Percentiles rank a stretch among this genome's conserved stretches.
Conservation (phyloP, 257 asterid genomes). For the Solanum microdontum region DNA sequence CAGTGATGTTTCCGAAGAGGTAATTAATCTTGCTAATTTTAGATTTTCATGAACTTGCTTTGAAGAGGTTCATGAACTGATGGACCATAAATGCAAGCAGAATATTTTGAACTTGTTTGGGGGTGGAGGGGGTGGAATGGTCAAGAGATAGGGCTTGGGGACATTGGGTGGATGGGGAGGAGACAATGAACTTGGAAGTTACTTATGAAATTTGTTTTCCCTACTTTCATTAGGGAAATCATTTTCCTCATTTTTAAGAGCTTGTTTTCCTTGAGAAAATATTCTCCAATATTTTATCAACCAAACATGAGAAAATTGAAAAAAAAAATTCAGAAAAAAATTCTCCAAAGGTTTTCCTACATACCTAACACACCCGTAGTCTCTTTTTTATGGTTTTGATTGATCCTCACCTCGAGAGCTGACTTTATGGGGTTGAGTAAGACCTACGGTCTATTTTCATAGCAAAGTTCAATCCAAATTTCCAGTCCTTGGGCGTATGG, state of each 20-base stretch:
- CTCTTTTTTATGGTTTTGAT: not conserved
- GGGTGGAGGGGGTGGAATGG: not conserved
- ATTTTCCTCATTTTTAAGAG: not conserved
- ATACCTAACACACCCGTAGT: not conserved
- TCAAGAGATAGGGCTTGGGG: not conserved
- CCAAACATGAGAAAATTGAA: too few species aligned
- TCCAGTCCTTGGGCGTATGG: not conserved
- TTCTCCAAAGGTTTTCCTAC: not conserved
- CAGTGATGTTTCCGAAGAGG: slow-evolving; percentile 29
- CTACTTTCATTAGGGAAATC: not conserved
- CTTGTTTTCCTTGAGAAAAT: not conserved
- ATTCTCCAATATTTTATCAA: too few species aligned
- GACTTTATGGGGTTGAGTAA: not conserved
- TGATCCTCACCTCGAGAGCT: not conserved
- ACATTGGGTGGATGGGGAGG: not conserved
- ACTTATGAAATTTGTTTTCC: not conserved
- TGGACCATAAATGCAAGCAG: not conserved
- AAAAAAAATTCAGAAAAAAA: too few species aligned
- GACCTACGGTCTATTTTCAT: not conserved
- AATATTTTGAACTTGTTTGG: not conserved
- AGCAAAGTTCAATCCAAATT: not conserved
- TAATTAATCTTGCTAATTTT: not conserved
- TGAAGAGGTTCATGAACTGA: not conserved
- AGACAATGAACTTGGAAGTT: not conserved
- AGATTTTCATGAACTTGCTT: not conserved